Percentiles rank a stretch among this genome's conserved stretches.
Conservation (phyloP, 148 eudicot genomes). For the Rhododendron mucronatum region DNA sequence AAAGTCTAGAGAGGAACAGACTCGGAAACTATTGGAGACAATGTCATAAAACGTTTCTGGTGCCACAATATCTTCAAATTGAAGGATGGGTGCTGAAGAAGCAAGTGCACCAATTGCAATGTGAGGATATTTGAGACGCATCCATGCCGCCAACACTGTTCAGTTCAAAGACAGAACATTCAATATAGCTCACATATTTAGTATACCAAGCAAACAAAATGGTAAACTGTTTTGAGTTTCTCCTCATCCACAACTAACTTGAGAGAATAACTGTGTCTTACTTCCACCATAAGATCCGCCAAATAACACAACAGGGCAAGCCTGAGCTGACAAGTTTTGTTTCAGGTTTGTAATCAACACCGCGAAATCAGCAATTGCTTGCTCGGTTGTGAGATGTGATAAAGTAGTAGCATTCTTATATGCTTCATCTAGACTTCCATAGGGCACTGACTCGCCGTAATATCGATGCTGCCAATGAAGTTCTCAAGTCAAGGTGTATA, state of each 20-base stretch:
- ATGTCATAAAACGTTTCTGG: conserved; percentile 71
- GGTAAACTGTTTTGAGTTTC: background rate
- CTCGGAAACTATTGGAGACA: conserved; percentile 75
- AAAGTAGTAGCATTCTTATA: conserved; percentile 63
- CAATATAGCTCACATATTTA: background rate
- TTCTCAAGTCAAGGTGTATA: conserved; percentile 5
- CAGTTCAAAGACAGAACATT: conserved; percentile 17
- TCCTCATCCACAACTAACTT: background rate
- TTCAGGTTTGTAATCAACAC: conserved; percentile 67
- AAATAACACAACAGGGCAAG: conserved; percentile 81
- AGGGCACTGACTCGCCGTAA: conserved; percentile 94
- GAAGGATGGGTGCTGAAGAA: conserved; percentile 92
- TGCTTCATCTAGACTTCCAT: conserved; percentile 64
- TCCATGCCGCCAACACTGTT: conserved; percentile 96
- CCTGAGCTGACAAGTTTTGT: conserved; percentile 75
- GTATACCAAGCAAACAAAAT: background rate
- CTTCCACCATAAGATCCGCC: conserved; percentile 99
- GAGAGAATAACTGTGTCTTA: conserved; percentile 23
- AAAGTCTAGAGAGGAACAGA: conserved; percentile 22
- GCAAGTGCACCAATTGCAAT: conserved; percentile 85
- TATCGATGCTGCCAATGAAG: conserved; percentile 70
- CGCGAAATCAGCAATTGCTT: conserved; percentile 87
- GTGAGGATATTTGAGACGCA: conserved; percentile 95
- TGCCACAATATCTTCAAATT: conserved; percentile 86
- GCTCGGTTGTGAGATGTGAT: conserved; percentile 73